A percentile compares a stretch with the other conserved stretches of the same genome.
These are phyloP conservation scores for Saccharum officinarum DNA, from an alignment of 176 grass and related monocot genomes.

Conservation along the genomic window DNA sequence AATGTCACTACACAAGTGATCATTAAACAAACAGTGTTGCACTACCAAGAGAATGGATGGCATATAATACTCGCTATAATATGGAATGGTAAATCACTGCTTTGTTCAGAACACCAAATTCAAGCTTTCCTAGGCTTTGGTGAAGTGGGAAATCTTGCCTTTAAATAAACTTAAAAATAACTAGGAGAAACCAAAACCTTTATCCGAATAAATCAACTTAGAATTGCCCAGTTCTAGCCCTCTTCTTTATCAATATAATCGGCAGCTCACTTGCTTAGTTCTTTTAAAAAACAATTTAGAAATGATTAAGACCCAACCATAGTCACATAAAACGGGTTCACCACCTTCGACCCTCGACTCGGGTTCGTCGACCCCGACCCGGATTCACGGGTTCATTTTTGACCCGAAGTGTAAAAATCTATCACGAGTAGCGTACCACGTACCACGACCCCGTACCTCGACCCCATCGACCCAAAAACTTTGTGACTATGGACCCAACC, in stretches of 20 bases:
- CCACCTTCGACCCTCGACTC: no score
- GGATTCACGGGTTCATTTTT: no score
- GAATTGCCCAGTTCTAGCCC: background rate
- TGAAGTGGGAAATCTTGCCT: background rate
- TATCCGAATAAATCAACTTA: background rate
- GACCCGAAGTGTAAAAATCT: no score
- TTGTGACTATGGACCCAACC: no score
- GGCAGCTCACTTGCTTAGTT: background rate
- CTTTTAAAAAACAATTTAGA: background rate
- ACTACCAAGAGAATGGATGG: background rate
- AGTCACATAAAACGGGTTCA: no score
- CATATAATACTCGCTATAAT: background rate
- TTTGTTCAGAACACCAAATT: constrained; percentile 2
- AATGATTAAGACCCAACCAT: background rate
- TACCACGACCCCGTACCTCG: no score
- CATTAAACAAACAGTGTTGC: background rate
- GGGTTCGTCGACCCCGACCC: no score
- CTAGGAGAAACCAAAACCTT: background rate
- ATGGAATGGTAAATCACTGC: background rate
- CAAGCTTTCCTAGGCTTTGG: constrained; percentile 1
- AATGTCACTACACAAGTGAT: background rate
- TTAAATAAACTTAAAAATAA: background rate
- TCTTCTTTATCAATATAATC: background rate
- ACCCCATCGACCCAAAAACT: no score
- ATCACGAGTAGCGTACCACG: no score